Conservation (phyloP, 2,329 filamentous ascomycete species). For the Fusarium coffeatum region DNA sequence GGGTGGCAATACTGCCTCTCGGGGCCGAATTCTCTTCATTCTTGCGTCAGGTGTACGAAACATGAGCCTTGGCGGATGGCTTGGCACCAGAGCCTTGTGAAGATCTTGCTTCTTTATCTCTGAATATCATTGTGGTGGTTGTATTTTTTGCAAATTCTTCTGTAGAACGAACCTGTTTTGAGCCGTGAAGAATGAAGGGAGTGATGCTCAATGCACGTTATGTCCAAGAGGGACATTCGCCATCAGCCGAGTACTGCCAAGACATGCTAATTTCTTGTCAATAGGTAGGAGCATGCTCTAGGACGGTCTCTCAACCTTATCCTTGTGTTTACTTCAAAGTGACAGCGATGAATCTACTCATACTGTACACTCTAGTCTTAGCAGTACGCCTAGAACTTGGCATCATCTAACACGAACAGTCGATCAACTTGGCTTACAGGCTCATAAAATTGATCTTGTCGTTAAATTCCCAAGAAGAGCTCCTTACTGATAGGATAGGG, state of each 20-base stretch:
- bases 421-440: not conserved
- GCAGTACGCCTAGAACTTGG: not conserved
- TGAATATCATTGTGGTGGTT: slow-evolving; percentile 3
- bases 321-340: no score
- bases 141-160: not conserved
- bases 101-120: slow-evolving; percentile 11
- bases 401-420: not conserved
- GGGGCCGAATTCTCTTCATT: slow-evolving; percentile 10
- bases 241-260: not conserved
- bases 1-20: slow-evolving; percentile 36
- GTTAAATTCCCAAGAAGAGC: not conserved
- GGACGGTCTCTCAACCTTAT: not conserved
- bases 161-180: slow-evolving; percentile 1
- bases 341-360: not conserved
- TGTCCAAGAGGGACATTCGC: not conserved
- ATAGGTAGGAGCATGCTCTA: not conserved
- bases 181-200: not conserved
- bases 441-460: not conserved
- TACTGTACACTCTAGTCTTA: not conserved
- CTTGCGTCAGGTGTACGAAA: slow-evolving; percentile 32
- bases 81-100: slow-evolving; percentile 22
- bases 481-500: not conserved
- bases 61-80: slow-evolving; percentile 26
- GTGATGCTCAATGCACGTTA: not conserved
- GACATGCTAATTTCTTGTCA: not conserved